Evolutionary conservation across 805 yeast species (phyloP), one percentile per base, ranked within the genome.

Genomic region (Zygosaccharomyces pseudorouxii): DNA sequence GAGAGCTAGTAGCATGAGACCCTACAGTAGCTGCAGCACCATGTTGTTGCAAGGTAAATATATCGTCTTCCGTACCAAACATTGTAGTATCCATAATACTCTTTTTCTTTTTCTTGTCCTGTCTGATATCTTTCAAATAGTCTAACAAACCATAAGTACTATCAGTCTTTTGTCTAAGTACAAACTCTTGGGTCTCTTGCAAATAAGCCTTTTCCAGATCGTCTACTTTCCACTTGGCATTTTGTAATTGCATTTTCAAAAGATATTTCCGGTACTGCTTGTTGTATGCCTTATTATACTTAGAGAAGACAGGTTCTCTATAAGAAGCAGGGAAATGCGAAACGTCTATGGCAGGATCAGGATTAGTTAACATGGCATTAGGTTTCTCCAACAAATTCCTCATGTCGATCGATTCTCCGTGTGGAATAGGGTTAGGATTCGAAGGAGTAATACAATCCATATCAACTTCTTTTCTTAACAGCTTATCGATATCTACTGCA

Each of bases 391-490:
- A 62, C 23, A 90, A 63, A 38, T 71, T 56, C 27, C 54, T 57
- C 20, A 93, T 89, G 53, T 81, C 81, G 12, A 86, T 59, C 0
- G 88, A 79, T 62, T 85, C 89, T 9, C 99, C 99, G 5, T 82
- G 84, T 1, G 85, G 78, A 14, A 90, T 82, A 0, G 92, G 70
- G 0, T 55, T 51, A 0, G 83, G 81, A 57, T 89, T 84, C 0
- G 97, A 88, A 0, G 97, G 97, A 0, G 99, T 95, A 2, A 89
- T 74, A 67, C 98, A 92, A 53, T 84, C 89, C 74, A 89, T 71
- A 54, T 82, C 81, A n/a, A 92, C 98, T 58, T 95, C 99, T 60
- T 93, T 93, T 56, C 99, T 74, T 56, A 95, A 69, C 3, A 92
- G 86, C 52, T 76, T 79, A 62, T 93, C 99, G 46, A 95, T 78